Evolutionary conservation across 495 filamentous ascomycete genomes (phyloP).

Genomic region (Hypoxylon rickii): DNA sequence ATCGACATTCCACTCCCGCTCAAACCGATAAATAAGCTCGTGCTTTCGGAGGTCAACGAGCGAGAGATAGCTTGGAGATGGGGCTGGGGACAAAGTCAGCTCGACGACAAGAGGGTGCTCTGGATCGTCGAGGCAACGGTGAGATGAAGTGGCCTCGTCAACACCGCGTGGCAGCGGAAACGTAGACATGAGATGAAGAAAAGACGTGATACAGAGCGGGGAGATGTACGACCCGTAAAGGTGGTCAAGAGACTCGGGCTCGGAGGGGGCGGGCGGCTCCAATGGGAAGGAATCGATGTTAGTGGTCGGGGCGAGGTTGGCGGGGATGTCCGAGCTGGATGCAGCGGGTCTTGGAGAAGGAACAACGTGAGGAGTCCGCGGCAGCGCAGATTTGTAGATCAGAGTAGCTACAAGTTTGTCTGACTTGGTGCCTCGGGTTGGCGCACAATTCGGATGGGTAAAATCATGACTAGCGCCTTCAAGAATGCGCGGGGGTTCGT

Average conservation of each 20-base stretch:
- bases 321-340: slow-evolving; percentile 50
- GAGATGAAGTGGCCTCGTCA: slow-evolving; percentile 64
- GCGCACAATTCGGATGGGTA: slow-evolving; percentile 60
- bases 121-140: slow-evolving; percentile 68
- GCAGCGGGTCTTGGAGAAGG: slow-evolving; percentile 41
- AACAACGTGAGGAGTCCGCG: slow-evolving; percentile 36
- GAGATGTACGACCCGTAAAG: slow-evolving; percentile 78
- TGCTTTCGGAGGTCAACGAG: slow-evolving; percentile 73
- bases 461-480: slow-evolving; percentile 61
- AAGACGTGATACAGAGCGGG: slow-evolving; percentile 79
- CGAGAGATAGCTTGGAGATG: slow-evolving; percentile 67
- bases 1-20: slow-evolving; percentile 86
- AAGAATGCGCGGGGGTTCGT: slow-evolving; percentile 57
- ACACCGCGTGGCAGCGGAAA: slow-evolving; percentile 62
- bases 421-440: slow-evolving; percentile 44
- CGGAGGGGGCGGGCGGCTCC: slow-evolving; percentile 65
- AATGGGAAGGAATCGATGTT: slow-evolving; percentile 72
- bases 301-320: slow-evolving; percentile 64
- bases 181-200: slow-evolving; percentile 74
- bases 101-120: slow-evolving; percentile 70
- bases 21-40: slow-evolving; percentile 79
- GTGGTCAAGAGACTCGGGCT: slow-evolving; percentile 69
- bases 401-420: slow-evolving; percentile 66
- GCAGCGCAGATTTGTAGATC: slow-evolving; percentile 64
- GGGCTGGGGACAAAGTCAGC: slow-evolving; percentile 69